A percentile compares a stretch with the other conserved stretches of the same genome.
phyloP scores from a whole-genome alignment of 129 eudicot genomes.

The Centaurea solstitialis region DNA sequence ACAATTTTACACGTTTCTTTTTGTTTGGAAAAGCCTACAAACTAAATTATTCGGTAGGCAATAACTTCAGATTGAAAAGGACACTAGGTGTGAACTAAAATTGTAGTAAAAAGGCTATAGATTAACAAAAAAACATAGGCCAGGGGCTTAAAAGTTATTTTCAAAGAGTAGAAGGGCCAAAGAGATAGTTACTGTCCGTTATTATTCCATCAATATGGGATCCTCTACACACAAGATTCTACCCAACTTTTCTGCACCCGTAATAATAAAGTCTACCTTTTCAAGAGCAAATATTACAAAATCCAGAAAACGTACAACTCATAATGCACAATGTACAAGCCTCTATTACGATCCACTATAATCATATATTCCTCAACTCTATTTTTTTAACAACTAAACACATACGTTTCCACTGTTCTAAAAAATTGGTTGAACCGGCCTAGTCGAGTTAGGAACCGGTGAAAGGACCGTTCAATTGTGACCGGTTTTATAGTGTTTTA shows the following conservation, averaged over 20 bases:
- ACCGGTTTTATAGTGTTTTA: no score
- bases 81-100: no score
- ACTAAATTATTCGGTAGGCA: no score
- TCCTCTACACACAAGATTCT: constrained; percentile 14
- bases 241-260: neutral
- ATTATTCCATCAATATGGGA: constrained; percentile 7
- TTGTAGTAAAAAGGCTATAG: neutral
- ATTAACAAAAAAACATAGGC: neutral
- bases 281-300: neutral
- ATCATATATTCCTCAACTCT: neutral
- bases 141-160: neutral
- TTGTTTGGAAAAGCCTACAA: no score
- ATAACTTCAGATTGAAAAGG: no score
- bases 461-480: no score
- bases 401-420: no score
- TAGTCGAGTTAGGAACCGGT: no score
- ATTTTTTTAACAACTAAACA: no score
- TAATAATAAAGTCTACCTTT: neutral
- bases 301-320: constrained; percentile 5
- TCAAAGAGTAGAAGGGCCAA: neutral
- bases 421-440: no score
- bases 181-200: neutral
- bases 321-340: constrained; percentile 6
- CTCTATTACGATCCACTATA: constrained; percentile 15
- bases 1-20: no score